Base-by-base conservation (phyloP, 1,284 basidiomycete genomes). In the Rhodotorula sp. region DNA sequence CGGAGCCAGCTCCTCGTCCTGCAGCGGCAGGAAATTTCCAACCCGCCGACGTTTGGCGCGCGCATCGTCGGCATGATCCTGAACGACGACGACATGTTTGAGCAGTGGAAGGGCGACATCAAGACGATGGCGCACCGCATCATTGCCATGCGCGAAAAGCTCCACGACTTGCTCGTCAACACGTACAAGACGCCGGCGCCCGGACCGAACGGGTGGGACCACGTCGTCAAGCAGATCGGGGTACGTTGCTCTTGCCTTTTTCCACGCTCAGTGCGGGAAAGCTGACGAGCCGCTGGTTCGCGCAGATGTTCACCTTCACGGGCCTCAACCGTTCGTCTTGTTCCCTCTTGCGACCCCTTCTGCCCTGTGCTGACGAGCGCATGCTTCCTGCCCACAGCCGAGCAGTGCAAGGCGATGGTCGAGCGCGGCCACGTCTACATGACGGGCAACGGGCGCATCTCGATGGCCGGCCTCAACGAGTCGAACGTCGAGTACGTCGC, bases 41-140 rank as follows among this genome's bases (percentile, higher is more conserved):
- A 94, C 81, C 93, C 93, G 59, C 93, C 94, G 3, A 87, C 90
- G 25, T 89, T 92, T 79, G 94, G 94, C 61, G 95, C 94, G 27
- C 87, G 93, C 66, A 81, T 99, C 82, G 95, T 92, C 68, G 84
- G 90, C 64, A 82, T 91, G 80, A 92, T 94, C 78, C 81, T 95
- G 79, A 93, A 91, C 78, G 84, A 91, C 72, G 80, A 84, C 7
- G 83, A 78, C 66, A 84, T 96, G 79, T 93, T 92, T 79, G 87
- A 86, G 75, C 88, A 93, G 80, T 97, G 95, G 96, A 89, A 93
- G 80, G 82, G 83, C 67, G 95, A 99, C 81, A 92, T 99, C 81
- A 84, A 85, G 81, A 92, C 91, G 74, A 98, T 99, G 95, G 89
- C 94, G 0, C 86, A 88, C 57, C 88, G 96, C 57, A 93, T 99